phyloP scores from a whole-genome alignment of 2,329 filamentous ascomycete species.

The Ploettnerulaceae sp. region DNA sequence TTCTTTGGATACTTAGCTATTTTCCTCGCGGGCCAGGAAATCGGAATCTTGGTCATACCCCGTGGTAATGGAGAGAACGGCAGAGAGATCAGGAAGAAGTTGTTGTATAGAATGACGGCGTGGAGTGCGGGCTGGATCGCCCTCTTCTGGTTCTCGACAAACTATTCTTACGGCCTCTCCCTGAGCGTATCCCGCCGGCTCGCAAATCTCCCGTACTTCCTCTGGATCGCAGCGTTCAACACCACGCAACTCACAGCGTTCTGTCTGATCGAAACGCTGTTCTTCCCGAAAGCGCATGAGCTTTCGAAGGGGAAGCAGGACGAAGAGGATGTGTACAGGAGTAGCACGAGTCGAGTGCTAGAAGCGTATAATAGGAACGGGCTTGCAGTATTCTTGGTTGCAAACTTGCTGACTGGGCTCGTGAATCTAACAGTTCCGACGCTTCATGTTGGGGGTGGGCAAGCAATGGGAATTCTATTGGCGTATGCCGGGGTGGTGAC shows the following conservation, averaged over 20 bases:
- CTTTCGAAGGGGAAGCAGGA: conserved; percentile 41
- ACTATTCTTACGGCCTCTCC: conserved; percentile 64
- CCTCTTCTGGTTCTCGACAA: conserved; percentile 66
- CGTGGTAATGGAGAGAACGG: conserved; percentile 42
- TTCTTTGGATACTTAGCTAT: conserved; percentile 93
- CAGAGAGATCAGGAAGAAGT: conserved; percentile 47
- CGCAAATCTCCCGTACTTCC: conserved; percentile 87
- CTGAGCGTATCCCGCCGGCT: conserved; percentile 80
- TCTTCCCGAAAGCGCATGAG: conserved; percentile 69
- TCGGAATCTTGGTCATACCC: conserved; percentile 75
- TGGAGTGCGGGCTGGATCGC: conserved; percentile 65
- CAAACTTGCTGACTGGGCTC: conserved; percentile 83
- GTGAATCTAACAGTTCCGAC: conserved; percentile 87
- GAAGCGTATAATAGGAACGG: conserved; percentile 86
- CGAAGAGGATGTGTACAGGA: conserved; percentile 59
- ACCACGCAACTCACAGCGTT: conserved; percentile 75
- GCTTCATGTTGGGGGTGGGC: conserved; percentile 59
- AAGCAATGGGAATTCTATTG: conserved; percentile 69
- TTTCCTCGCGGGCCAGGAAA: conserved; percentile 82
- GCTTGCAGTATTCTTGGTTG: conserved; percentile 75
- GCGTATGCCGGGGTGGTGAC: conserved; percentile 67
- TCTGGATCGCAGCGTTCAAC: conserved; percentile 94
- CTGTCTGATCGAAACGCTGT: conserved; percentile 68
- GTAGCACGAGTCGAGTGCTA: conserved; percentile 76
- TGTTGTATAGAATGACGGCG: conserved; percentile 58